Conservation (phyloP, 805 yeast genomes). For the Yamadazyma akitaensis region DNA sequence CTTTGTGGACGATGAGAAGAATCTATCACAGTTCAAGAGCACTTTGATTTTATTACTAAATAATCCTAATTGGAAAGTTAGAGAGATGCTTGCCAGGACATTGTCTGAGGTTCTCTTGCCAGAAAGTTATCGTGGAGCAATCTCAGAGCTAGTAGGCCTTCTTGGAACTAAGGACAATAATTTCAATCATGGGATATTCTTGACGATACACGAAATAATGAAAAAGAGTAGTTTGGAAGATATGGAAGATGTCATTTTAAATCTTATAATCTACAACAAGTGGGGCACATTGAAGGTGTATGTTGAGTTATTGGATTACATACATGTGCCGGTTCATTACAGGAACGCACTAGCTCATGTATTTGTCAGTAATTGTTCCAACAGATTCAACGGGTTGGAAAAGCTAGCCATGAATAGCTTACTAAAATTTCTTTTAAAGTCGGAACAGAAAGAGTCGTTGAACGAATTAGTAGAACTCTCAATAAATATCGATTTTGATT, state of each 20-base stretch:
- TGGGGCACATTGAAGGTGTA: conserved; percentile 35
- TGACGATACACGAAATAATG: conserved; percentile 35
- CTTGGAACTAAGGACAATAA: conserved; percentile 12
- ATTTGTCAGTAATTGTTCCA: conserved; percentile 28
- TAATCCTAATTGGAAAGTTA: conserved; percentile 69
- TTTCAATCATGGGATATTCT: conserved; percentile 52
- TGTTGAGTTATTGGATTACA: conserved; percentile 13
- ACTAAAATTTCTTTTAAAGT: conserved; percentile 2
- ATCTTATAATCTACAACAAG: conserved; percentile 11
- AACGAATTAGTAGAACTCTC: conserved; percentile 2
- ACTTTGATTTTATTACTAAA: conserved; percentile 47
- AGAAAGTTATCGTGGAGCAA: not conserved
- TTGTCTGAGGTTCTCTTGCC: conserved; percentile 30
- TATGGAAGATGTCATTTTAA: not conserved
- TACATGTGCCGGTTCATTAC: conserved; percentile 6
- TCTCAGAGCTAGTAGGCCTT: conserved; percentile 44
- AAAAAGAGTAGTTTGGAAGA: conserved; percentile 5
- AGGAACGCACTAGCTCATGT: conserved; percentile 28
- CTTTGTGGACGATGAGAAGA: conserved; percentile 45
- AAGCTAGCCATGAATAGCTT: conserved; percentile 8
- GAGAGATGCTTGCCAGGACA: conserved; percentile 83
- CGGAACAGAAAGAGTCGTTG: not conserved
- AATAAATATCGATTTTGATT: not conserved
- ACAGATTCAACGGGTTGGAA: conserved; percentile 12
- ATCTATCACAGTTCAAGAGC: conserved; percentile 53